Percentiles rank a stretch among this genome's conserved stretches.
These are phyloP conservation scores for Fusarium sp. DNA, from an alignment of 2,329 filamentous ascomycete genomes.

Conservation along the genomic window DNA sequence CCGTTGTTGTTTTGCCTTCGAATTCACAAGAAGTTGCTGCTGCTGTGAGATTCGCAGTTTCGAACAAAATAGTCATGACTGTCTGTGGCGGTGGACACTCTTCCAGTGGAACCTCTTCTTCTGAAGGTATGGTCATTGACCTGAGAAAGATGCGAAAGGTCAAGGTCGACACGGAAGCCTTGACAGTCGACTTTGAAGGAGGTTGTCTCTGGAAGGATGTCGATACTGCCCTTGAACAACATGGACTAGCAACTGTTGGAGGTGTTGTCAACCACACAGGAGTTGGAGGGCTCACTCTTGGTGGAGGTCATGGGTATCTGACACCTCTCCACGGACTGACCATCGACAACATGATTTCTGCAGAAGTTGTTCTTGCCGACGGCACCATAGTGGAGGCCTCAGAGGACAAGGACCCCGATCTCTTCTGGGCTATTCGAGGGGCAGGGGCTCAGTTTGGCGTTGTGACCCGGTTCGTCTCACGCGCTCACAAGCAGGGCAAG, in stretches of 20 bases:
- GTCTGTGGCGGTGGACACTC: constrained; percentile 65
- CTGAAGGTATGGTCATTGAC: constrained; percentile 62
- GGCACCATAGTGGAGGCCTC: constrained; percentile 51
- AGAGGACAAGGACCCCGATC: constrained; percentile 50
- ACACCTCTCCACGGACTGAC: constrained; percentile 61
- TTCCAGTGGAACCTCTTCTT: constrained; percentile 58
- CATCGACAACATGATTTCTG: constrained; percentile 53
- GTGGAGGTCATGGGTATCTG: constrained; percentile 66
- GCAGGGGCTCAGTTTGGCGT: constrained; percentile 57
- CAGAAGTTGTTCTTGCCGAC: constrained; percentile 51
- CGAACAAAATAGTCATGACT: constrained; percentile 55
- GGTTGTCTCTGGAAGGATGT: constrained; percentile 63
- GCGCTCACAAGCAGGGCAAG: constrained; percentile 42
- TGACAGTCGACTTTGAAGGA: constrained; percentile 57
- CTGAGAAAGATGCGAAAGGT: constrained; percentile 60
- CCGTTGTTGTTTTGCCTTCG: constrained; percentile 52
- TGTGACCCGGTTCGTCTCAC: constrained; percentile 49
- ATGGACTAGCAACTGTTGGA: constrained; percentile 64
- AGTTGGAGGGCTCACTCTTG: constrained; percentile 64
- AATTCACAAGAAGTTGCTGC: constrained; percentile 47
- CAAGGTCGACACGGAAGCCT: constrained; percentile 53
- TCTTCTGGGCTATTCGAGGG: constrained; percentile 60
- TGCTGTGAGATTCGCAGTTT: constrained; percentile 37
- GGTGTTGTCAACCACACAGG: constrained; percentile 70
- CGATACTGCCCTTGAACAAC: constrained; percentile 56